Base-by-base conservation (phyloP, 2,329 filamentous ascomycete genomes). In the Trichoderma sp. region DNA sequence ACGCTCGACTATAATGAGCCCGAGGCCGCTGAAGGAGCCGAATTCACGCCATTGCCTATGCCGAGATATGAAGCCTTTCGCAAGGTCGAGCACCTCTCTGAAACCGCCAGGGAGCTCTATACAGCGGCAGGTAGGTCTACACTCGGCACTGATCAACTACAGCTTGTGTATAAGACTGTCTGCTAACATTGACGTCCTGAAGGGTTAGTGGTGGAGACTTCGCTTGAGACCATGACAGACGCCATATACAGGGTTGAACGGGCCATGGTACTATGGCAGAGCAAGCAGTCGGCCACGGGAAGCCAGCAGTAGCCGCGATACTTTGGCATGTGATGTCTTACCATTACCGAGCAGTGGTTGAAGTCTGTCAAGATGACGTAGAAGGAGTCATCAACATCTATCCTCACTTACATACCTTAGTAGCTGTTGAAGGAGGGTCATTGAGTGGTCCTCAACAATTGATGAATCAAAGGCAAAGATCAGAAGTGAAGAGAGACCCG, bases 181-280 rank as follows among this genome's bases (percentile, higher is more conserved):
- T 41, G 51, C 51, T 57, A 41, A 55, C 10, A 9, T 24, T 10
- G 48, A 7, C n/a, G 41, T 3, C 51, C 14, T 30, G 24, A 50
- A 75, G 77, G 73, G 34, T 70, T 72, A 9, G 67, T 70, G n/a
- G 70, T 74, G 9, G 78, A 77, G 5, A 64, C 78, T 9, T 72
- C 77, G 4, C 68, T 78, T 5, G 71, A 75, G 6, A 73, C 74
- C 39, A 68, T 75, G 17, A 71, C 77, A 3, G 70, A 73, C 28
- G 76, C 77, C 28, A 74, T 79, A 7, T 78, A 78, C 66, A 78
- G 75, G 73, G 66, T 79, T 39, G 78, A 80, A 61, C 72, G 73
- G 19, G 70, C 70, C 10, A 72, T 79, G n/a, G 64, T 74, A 1
- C 61, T 65, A 21, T 78, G 76, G 77, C 77, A 78, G 56, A 71